A percentile compares a stretch with the other conserved stretches of the same genome.
Conservation (phyloP, 2,329 filamentous ascomycete genomes). For the Aspergillus felis region DNA sequence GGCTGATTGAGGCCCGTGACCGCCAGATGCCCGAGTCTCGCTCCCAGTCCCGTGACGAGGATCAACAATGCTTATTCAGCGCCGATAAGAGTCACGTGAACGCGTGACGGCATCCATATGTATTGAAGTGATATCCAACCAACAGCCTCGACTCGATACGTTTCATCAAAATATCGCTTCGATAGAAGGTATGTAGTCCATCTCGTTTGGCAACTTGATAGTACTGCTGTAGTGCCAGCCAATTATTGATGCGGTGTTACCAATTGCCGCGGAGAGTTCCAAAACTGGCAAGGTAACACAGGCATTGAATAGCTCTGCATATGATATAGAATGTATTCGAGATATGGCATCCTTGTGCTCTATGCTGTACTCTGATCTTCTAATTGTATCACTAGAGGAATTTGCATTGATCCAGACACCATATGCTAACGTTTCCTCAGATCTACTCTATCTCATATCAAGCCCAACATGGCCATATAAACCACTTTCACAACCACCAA, state of each 20-base stretch:
- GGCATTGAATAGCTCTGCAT: not conserved
- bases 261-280: not conserved
- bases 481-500: not conserved
- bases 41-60: not conserved
- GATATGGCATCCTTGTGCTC: not conserved
- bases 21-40: conserved; percentile 9
- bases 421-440: not conserved
- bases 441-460: not conserved
- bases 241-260: not conserved
- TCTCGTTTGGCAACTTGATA: not conserved
- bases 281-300: not conserved
- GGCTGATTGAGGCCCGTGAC: conserved; percentile 14
- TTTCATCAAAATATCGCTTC: not conserved
- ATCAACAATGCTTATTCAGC: conserved; percentile 1
- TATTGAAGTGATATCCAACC: conserved; percentile 5
- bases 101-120: not conserved
- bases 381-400: not conserved
- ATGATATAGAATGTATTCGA: not conserved
- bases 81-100: not conserved
- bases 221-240: not conserved
- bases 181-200: not conserved
- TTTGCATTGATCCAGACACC: not conserved
- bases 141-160: not conserved
- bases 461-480: not conserved
- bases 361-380: not conserved